A percentile compares a stretch with the other conserved stretches of the same genome.
Conservation (phyloP, 2,329 filamentous ascomycete species). For the Alternaria brassicae region DNA sequence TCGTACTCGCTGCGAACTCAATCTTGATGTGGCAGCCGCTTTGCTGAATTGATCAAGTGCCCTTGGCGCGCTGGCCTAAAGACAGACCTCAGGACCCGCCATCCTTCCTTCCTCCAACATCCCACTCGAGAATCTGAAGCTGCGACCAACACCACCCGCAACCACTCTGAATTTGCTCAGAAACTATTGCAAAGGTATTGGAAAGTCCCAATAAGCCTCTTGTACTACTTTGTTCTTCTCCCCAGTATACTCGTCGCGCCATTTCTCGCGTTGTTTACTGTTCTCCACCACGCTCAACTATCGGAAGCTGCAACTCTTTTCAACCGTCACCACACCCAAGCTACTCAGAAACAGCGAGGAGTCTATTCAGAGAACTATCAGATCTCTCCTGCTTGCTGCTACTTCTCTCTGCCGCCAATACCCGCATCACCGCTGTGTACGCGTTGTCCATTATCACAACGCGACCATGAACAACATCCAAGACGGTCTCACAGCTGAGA, state of each 20-base stretch:
- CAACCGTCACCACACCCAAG: constrained; percentile 1
- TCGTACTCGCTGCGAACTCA: not conserved
- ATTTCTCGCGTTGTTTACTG: constrained; percentile 36
- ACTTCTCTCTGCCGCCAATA: not conserved
- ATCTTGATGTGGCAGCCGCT: not conserved
- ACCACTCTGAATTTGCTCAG: constrained; percentile 4
- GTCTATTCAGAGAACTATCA: not conserved
- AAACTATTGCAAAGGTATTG: constrained; percentile 2
- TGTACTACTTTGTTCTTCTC: not conserved
- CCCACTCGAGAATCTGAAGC: constrained; percentile 21
- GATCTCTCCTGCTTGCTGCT: not conserved
- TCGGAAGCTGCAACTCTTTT: not conserved
- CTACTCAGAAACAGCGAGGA: constrained; percentile 1
- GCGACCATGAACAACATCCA: constrained; percentile 28
- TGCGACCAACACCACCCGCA: constrained; percentile 20
- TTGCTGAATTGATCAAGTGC: not conserved
- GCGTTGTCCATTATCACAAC: constrained; percentile 25
- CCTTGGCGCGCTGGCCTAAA: constrained; percentile 12
- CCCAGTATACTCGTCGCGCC: not conserved
- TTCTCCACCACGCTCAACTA: not conserved
- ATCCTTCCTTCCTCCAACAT: constrained; percentile 26
- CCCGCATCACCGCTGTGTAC: constrained; percentile 14
- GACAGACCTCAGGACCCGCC: constrained; percentile 7
- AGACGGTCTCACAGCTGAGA: constrained; percentile 39
- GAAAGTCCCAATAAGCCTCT: not conserved